Conservation (phyloP, 371 early-diverging fungal species). For the Apophysomyces trapeziformis region DNA sequence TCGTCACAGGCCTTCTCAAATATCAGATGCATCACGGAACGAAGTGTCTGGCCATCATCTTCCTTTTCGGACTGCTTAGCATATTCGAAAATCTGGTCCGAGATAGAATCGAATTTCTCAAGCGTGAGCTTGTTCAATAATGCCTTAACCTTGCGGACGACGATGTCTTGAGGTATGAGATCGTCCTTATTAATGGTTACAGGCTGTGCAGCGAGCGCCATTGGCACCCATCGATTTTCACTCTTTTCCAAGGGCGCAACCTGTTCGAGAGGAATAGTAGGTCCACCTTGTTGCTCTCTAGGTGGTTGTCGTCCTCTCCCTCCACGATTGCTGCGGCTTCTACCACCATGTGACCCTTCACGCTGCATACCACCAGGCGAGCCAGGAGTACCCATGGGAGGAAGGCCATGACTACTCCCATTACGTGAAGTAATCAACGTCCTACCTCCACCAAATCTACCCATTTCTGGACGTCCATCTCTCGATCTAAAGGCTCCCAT, state of each 20-base stretch:
- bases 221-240: constrained; percentile 87
- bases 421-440: constrained; percentile 54
- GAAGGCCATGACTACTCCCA: constrained; percentile 50
- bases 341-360: constrained; percentile 56
- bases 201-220: constrained; percentile 29
- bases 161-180: constrained; percentile 59
- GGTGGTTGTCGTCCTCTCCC: constrained; percentile 51
- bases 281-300: constrained; percentile 52
- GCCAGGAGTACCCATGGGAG: constrained; percentile 34
- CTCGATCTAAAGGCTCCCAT: constrained; percentile 53
- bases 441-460: constrained; percentile 53
- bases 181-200: constrained; percentile 36
- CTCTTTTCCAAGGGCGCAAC: constrained; percentile 79
- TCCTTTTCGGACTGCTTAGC: constrained; percentile 73
- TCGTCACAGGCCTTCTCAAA: constrained; percentile 97
- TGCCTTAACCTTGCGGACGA: constrained; percentile 82
- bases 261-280: constrained; percentile 67
- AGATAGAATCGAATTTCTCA: constrained; percentile 90
- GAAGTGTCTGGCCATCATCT: constrained; percentile 71
- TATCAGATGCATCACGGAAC: constrained; percentile 79
- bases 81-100: constrained; percentile 81
- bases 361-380: constrained; percentile 64
- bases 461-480: constrained; percentile 53
- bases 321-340: constrained; percentile 57
- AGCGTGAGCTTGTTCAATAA: constrained; percentile 94